A percentile compares a stretch with the other conserved stretches of the same genome.
Conservation (phyloP, 2,329 filamentous ascomycete species). For the Didymosphaeria variabile region DNA sequence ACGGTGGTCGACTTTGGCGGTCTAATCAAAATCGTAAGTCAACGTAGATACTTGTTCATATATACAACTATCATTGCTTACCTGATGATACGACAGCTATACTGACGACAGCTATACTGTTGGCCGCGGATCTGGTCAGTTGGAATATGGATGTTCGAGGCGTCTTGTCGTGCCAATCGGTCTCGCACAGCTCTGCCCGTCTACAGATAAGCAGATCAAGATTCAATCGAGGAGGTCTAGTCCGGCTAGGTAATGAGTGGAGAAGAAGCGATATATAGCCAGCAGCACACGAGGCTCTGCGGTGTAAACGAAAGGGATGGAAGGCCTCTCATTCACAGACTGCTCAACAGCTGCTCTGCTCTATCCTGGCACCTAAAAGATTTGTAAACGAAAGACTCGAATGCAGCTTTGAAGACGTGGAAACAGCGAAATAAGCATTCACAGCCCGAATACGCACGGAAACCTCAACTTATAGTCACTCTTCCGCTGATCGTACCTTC, state of each 20-base stretch:
- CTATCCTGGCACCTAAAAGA: neutral
- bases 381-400: conserved; percentile 2
- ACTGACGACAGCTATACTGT: too few species aligned
- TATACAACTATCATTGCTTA: neutral
- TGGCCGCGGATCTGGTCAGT: too few species aligned
- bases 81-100: neutral
- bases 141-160: too few species aligned
- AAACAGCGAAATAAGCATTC: neutral
- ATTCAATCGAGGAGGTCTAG: neutral
- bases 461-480: too few species aligned
- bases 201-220: neutral
- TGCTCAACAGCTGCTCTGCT: neutral
- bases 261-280: conserved; percentile 3
- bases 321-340: conserved; percentile 2
- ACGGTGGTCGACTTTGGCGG: neutral
- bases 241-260: conserved; percentile 8
- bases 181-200: neutral
- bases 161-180: too few species aligned
- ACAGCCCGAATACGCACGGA: neutral
- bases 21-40: neutral
- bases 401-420: too few species aligned
- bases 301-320: conserved; percentile 7
- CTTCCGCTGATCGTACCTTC: too few species aligned
- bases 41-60: neutral
- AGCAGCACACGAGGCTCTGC: conserved; percentile 1